Evolutionary conservation across 1,139 yeast genomes (phyloP), one percentile per base, ranked within the genome.

Genomic region (Candida sanyaensis): DNA sequence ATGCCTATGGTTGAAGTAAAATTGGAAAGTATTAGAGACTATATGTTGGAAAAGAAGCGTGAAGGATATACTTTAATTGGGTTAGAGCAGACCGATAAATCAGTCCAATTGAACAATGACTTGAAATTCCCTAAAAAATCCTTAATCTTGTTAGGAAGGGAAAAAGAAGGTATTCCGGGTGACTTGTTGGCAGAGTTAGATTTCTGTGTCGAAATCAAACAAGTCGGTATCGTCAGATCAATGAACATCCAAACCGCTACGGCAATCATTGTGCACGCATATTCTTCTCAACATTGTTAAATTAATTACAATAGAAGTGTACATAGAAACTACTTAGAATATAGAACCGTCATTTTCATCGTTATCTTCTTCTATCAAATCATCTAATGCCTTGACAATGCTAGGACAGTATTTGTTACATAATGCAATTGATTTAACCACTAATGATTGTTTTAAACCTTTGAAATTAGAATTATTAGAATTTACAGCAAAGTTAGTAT

Each of bases 201-300:
- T 62, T 73, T 85, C 58, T 91, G 97, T 64, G 84, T 92, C 28
- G 97, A 91, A 61, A 92, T 92, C 59, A 88, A 90, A 61, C 98
- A 92, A 62, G 87, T 84, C 32, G 98, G 98, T 10, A 92, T 91
- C 21, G 83, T 92, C 41, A 77, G 98, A 56, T 89, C 96, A 2
- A 91, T 92, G 98, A 92, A 92, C 62, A 91, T 92, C 53, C 98
- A 92, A 68, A 92, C 98, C 0, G 98, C 97, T 1, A 86, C 97
- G 0, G 97, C 98, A 0, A 91, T 92, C 28, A 82, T 91, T 38
- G 96, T 89, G 4, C 96, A 92, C 64, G 95, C 97, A 0, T 92
- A 92, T 61, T 84, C 96, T 1, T 72, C 83, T 10, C 96, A 90
- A 62, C 91, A 88, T 61, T 77, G 78, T 56, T 75, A 54, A 51